Percentiles rank a stretch among this genome's conserved stretches.
These are phyloP conservation scores for Claviceps sorghi DNA, from an alignment of 2,329 filamentous ascomycete species.

Conservation along the genomic window DNA sequence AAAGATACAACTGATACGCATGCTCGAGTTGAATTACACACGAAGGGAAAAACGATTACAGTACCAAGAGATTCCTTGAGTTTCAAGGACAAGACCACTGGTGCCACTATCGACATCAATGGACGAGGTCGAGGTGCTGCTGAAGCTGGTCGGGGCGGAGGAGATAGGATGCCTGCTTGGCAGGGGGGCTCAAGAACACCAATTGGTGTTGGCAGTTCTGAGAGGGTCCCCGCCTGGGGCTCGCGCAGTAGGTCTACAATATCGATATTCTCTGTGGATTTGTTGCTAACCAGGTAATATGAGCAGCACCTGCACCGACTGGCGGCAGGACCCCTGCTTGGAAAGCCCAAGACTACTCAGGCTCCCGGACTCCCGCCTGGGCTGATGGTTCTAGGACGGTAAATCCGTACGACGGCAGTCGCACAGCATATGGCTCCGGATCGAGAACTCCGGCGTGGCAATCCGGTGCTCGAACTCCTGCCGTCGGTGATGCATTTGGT, in stretches of 20 bases:
- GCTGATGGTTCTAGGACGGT: constrained; percentile 51
- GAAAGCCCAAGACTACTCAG: constrained; percentile 37
- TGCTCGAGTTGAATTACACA: constrained; percentile 84
- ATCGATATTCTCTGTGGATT: not conserved
- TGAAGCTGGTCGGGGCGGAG: constrained; percentile 31
- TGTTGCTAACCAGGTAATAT: not conserved
- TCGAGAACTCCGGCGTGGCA: constrained; percentile 65
- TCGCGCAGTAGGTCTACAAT: constrained; percentile 43
- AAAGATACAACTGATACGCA: constrained; percentile 82
- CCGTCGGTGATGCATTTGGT: constrained; percentile 44
- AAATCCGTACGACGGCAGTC: constrained; percentile 58
- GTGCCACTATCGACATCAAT: constrained; percentile 60
- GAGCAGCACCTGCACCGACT: constrained; percentile 34
- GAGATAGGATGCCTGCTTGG: constrained; percentile 39
- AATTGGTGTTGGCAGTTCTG: constrained; percentile 41
- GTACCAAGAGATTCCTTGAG: constrained; percentile 69
- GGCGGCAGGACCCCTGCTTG: constrained; percentile 50
- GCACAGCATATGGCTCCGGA: constrained; percentile 63
- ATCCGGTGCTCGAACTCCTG: constrained; percentile 59
- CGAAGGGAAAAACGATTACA: constrained; percentile 82
- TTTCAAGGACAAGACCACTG: constrained; percentile 73
- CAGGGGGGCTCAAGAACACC: constrained; percentile 55
- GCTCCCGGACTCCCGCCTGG: constrained; percentile 57
- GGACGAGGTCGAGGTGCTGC: constrained; percentile 31
- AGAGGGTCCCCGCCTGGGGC: constrained; percentile 66